phyloP scores from a whole-genome alignment of 768 basidiomycete species.

The Phaeotremella skinneri region DNA sequence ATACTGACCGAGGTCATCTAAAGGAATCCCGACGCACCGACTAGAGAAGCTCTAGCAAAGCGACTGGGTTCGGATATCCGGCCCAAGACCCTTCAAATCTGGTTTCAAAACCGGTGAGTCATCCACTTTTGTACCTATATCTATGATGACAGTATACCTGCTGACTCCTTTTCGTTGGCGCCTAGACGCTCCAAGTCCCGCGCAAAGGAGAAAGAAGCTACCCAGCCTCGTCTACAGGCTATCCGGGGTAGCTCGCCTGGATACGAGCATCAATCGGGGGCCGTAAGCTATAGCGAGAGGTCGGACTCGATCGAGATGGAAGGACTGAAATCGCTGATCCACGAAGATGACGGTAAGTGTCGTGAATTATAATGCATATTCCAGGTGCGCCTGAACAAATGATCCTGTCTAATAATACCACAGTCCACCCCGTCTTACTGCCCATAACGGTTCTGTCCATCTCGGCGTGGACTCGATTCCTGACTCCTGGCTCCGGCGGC shows the following conservation, averaged over 20 bases:
- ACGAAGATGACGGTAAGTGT: constrained; percentile 33
- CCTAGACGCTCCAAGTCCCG: constrained; percentile 36
- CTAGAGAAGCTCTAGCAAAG: constrained; percentile 30
- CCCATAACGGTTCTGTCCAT: constrained; percentile 39
- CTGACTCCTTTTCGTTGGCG: background rate
- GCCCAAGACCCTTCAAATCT: constrained; percentile 44
- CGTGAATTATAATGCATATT: background rate
- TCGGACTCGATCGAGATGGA: constrained; percentile 19
- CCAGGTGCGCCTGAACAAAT: background rate
- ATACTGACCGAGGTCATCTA: background rate
- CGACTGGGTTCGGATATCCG: constrained; percentile 29
- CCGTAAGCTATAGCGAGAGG: background rate
- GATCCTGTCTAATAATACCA: background rate
- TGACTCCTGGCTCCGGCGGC: constrained; percentile 28
- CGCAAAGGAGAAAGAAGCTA: constrained; percentile 36
- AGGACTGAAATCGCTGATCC: constrained; percentile 22
- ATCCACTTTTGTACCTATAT: background rate
- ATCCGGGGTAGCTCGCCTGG: constrained; percentile 4
- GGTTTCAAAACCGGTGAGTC: constrained; percentile 46
- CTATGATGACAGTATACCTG: background rate
- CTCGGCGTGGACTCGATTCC: constrained; percentile 37
- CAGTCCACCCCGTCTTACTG: constrained; percentile 26
- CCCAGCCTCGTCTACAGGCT: constrained; percentile 8
- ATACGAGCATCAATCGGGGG: background rate
- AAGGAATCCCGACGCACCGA: constrained; percentile 39